Base-by-base conservation (phyloP, 306 rosid species). In the Vigna hirtella region DNA sequence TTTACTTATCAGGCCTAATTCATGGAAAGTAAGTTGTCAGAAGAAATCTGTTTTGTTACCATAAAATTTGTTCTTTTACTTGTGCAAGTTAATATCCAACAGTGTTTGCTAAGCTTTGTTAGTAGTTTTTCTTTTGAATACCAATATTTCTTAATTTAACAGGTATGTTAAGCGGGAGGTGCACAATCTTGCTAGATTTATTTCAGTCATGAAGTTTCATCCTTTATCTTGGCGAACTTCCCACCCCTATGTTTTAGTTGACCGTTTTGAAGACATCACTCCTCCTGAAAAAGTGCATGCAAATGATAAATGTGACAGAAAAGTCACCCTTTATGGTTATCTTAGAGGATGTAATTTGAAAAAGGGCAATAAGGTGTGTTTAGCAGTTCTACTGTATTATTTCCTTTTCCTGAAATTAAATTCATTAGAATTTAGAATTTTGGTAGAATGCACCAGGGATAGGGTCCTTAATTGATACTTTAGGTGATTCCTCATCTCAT, bases 181-280 rank as follows among this genome's bases (percentile, higher is more conserved):
- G 75, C 95, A 89, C 85, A 95, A 95, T 85, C 95, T 95, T 71
- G 93, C 98, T 4, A 93, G 97, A 45, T 95, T 95, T 71, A 90
- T 95, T 59, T 95, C 98, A 52, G 98, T 95, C 68, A 86, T 89
- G 95, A 95, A 95, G 90, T 95, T 95, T 81, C 97, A 87, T 80
- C 98, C 98, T 59, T 74, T 92, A 51, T 89, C 97, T 61, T 95
- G 98, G 98, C 85, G 97, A 70, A 82, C 92, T 59, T 82, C 91
- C 36, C 98, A 95, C 81, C 98, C 98, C 1, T 95, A 92, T 83
- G 86, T 92, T 86, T 79, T 95, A 83, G 96, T 88, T 26, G 97
- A 95, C 79, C 95, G 98, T 57, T 88, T 95, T 89, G 98, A 95
- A 90, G 97, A 95, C 79, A 89, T 89, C 69, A 95, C 98, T 67